Evolutionary conservation across 345 rosid genomes (phyloP).

Genomic region (Pistacia integerrima): DNA sequence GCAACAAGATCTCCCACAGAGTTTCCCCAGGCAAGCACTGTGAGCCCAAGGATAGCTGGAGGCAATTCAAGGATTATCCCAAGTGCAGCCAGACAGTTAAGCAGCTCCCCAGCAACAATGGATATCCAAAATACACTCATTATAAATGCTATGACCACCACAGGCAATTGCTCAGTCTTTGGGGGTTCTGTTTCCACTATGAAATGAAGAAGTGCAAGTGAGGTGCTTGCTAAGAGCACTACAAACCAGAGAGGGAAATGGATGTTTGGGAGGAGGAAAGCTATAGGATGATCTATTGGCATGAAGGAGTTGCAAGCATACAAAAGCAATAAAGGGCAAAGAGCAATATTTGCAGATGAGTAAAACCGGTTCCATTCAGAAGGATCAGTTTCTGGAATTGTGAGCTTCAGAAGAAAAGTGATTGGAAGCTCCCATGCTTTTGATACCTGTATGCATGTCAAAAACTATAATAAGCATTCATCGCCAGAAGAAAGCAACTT

Average conservation of each 20-base stretch:
- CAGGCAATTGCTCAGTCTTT: slow-evolving; percentile 70
- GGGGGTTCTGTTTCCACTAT: slow-evolving; percentile 81
- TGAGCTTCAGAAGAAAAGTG: slow-evolving; percentile 60
- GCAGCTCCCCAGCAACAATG: slow-evolving; percentile 86
- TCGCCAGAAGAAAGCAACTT: not conserved
- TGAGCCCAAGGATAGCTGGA: slow-evolving; percentile 85
- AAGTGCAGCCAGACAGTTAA: slow-evolving; percentile 82
- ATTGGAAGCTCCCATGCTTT: slow-evolving; percentile 78
- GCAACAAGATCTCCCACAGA: slow-evolving; percentile 98
- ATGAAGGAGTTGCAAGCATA: slow-evolving; percentile 79
- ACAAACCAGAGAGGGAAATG: slow-evolving; percentile 85
- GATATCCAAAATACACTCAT: slow-evolving; percentile 99
- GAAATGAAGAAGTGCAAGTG: slow-evolving; percentile 76
- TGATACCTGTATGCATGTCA: slow-evolving; percentile 55
- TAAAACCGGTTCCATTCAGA: slow-evolving; percentile 79
- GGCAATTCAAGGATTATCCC: slow-evolving; percentile 76
- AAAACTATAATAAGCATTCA: slow-evolving; percentile 9
- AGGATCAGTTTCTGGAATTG: slow-evolving; percentile 82
- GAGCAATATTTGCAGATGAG: slow-evolving; percentile 69
- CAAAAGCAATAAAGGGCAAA: slow-evolving; percentile 82
- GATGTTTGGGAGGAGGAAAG: slow-evolving; percentile 70
- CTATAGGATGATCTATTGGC: slow-evolving; percentile 76
- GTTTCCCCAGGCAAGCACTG: slow-evolving; percentile 98
- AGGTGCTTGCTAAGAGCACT: slow-evolving; percentile 65
- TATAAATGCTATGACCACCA: slow-evolving; percentile 67